phyloP scores from a whole-genome alignment of 2,329 filamentous ascomycete species.

The Didymella keratinophila region DNA sequence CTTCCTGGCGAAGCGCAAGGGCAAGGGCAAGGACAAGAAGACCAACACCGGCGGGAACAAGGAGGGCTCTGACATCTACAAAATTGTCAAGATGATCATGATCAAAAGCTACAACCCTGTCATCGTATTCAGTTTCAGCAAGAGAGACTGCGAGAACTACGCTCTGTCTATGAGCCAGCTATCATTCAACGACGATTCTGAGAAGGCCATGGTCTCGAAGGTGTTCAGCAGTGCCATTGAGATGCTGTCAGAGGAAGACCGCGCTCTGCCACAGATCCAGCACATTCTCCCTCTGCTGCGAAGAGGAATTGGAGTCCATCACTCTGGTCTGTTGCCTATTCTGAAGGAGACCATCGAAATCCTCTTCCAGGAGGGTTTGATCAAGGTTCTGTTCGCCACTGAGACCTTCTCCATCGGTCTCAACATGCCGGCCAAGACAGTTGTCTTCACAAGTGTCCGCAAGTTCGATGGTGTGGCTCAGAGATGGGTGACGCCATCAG shows the following conservation, averaged over 20 bases:
- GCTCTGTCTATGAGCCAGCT: conserved; percentile 86
- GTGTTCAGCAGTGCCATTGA: conserved; percentile 95
- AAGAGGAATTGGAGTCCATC: conserved; percentile 95
- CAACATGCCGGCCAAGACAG: conserved; percentile 99
- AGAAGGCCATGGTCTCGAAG: conserved; percentile 92
- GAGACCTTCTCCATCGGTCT: conserved; percentile 98
- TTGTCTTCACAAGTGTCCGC: conserved; percentile 96
- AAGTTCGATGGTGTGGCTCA: conserved; percentile 88
- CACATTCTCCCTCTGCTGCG: conserved; percentile 88
- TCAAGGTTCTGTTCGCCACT: conserved; percentile 97
- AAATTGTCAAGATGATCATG: conserved; percentile 99
- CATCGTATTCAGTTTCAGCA: conserved; percentile 99
- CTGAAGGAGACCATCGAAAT: conserved; percentile 99
- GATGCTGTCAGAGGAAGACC: conserved; percentile 90
- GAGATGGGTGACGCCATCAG: conserved; percentile 88
- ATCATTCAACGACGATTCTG: conserved; percentile 94
- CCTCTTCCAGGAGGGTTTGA: conserved; percentile 94
- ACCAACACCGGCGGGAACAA: conserved; percentile 82
- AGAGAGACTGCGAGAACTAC: conserved; percentile 91
- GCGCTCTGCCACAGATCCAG: conserved; percentile 84
- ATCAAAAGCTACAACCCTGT: conserved; percentile 96
- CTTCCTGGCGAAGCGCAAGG: conserved; percentile 79
- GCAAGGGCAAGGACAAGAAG: conserved; percentile 91
- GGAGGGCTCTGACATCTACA: conserved; percentile 82
- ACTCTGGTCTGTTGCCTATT: conserved; percentile 93